Base-by-base conservation (phyloP, 139 green algal genomes). In the Cymbomonas tetramitiformis region DNA sequence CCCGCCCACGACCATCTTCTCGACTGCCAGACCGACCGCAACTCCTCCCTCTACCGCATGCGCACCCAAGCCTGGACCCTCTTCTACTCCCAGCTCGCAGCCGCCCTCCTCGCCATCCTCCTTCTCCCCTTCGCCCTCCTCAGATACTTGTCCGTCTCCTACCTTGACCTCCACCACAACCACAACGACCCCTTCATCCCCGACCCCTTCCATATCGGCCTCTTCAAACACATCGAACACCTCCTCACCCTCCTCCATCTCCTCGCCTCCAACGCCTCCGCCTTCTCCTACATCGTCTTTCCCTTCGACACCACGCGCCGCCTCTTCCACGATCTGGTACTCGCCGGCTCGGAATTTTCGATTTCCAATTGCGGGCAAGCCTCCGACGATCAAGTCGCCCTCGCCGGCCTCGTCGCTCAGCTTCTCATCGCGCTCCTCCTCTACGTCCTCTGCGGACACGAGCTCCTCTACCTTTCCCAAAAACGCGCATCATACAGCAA, bases 151-250 rank as follows among this genome's bases (percentile, higher is more conserved):
- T 47, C 21, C 23, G 39, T 21, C 39, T 2, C 23, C 39, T 2
- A 47, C 21, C 23, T 47, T 19, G 21, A 47, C 39, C 2, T 2
- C 39, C 19, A 19, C 21, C 19, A 47, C 21, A 25, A 5, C 39
- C 21, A 47, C 39, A 5, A 25, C 19, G 39, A 21, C 30, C 19
- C 30, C 50, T 58, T 30, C 50, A 24, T 51, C 50, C 43, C 50
- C 50, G 40, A 28, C 50, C 43, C 50, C 50, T 58, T 30, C 50
- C 43, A 25, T 28, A 39, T n/a, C 50, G 40, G 15, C 50, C 43
- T n/a, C 50, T 51, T 12, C 50, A 47, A 12, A 28, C 43, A 12
- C 50, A 47, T n/a, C 50, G 40, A 12, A 12, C 43, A 28, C 4
- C 23, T 2, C 50, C 6, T 12, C 50, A 47, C 15, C 50, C 23